Evolutionary conservation across 148 eudicot genomes (phyloP).

Genomic region (Camellia lanceoleosa): DNA sequence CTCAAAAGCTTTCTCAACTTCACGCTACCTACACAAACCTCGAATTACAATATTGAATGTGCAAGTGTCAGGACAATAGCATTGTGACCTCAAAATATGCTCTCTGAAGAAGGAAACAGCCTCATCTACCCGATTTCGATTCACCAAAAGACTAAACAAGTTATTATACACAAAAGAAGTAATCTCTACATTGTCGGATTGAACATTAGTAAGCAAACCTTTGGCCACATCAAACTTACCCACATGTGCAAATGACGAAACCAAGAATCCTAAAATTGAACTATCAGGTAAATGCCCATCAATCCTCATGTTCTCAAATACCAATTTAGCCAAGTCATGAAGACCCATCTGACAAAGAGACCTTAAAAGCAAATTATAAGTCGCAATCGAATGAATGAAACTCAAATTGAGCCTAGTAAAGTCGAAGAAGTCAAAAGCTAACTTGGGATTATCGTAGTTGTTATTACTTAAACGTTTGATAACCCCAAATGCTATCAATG

Average conservation of each 20-base stretch:
- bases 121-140: constrained; percentile 48
- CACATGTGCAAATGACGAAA: constrained; percentile 44
- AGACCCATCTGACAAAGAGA: constrained; percentile 51
- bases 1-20: constrained; percentile 51
- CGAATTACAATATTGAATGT: constrained; percentile 62
- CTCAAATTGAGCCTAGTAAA: constrained; percentile 45
- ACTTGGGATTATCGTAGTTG: constrained; percentile 26
- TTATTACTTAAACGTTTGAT: constrained; percentile 25
- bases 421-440: constrained; percentile 61
- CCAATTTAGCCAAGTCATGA: constrained; percentile 48
- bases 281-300: constrained; percentile 53
- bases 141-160: constrained; percentile 48
- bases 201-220: constrained; percentile 37
- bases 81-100: constrained; percentile 35
- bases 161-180: constrained; percentile 53
- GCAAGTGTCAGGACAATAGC: constrained; percentile 50
- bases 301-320: constrained; percentile 49
- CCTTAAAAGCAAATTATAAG: constrained; percentile 52
- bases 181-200: constrained; percentile 24
- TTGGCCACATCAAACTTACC: constrained; percentile 48
- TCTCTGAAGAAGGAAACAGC: constrained; percentile 62
- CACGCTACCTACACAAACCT: constrained; percentile 56
- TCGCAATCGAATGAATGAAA: constrained; percentile 39
- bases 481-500: constrained; percentile 53
- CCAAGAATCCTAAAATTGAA: constrained; percentile 35